Evolutionary conservation across 495 filamentous ascomycete species (phyloP).

Genomic region (Penicillium cosmopolitanum): DNA sequence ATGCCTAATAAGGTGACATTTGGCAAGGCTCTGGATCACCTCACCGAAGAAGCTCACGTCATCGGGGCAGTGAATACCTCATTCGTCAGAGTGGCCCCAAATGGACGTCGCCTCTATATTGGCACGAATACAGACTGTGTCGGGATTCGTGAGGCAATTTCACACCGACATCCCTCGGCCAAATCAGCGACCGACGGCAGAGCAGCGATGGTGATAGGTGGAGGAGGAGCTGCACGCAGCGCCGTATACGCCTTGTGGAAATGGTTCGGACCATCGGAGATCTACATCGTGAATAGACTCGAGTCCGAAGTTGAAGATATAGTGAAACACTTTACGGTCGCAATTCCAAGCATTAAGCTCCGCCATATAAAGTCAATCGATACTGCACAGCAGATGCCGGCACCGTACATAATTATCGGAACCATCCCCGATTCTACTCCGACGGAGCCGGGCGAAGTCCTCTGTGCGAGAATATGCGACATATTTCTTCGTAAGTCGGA

Average conservation of each 20-base stretch:
- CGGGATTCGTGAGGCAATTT: slow-evolving; percentile 62
- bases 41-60: slow-evolving; percentile 59
- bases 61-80: slow-evolving; percentile 68
- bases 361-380: slow-evolving; percentile 50
- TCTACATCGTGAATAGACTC: slow-evolving; percentile 66
- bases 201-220: slow-evolving; percentile 57
- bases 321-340: slow-evolving; percentile 42
- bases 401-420: slow-evolving; percentile 54
- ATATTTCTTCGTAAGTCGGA: slow-evolving; percentile 40
- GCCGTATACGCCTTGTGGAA: slow-evolving; percentile 63
- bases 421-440: slow-evolving; percentile 64
- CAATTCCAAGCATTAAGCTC: slow-evolving; percentile 26
- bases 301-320: slow-evolving; percentile 57
- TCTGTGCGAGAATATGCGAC: slow-evolving; percentile 41
- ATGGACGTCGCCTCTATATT: slow-evolving; percentile 44
- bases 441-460: slow-evolving; percentile 47
- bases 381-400: slow-evolving; percentile 51
- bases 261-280: slow-evolving; percentile 55
- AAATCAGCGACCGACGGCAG: slow-evolving; percentile 37
- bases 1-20: slow-evolving; percentile 69
- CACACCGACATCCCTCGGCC: slow-evolving; percentile 47
- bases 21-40: slow-evolving; percentile 56
- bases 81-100: slow-evolving; percentile 48
- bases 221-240: slow-evolving; percentile 60
- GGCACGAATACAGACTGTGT: slow-evolving; percentile 71